Evolutionary conservation across 495 filamentous ascomycete species (phyloP), one percentile per base, ranked within the genome.

Genomic region (Penicillium cosmopolitanum): DNA sequence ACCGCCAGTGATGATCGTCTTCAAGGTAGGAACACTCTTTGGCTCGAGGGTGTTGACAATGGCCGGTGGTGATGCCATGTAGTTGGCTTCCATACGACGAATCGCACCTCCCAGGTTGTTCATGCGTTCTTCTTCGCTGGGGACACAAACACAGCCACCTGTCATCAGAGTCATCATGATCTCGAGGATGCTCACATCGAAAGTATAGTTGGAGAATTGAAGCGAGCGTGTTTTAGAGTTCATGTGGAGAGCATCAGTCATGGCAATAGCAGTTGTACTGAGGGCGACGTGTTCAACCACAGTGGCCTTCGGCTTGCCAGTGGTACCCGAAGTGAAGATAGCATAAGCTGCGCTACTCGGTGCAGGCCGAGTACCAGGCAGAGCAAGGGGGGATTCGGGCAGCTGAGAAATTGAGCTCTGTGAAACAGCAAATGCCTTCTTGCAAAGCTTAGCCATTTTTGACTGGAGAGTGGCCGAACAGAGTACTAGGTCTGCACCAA

Each of bases 191-290:
- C 85, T 84, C 31, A 85, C 81, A 58, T 93, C 89, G 40, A 89
- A 89, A 2, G 85, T 85, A 64, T 85, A 89, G 47, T 85, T 85
- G 2, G 88, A 86, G 54, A 89, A 84, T 58, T 92, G 88, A 61
- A 92, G 77, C 8, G 86, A 80, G 8, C 89, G 80, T 15, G 83
- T 84, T 0, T 70, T 65, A 0, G 77, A 63, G 36, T 79, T 70
- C 44, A 89, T 80, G 10, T 72, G 58, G 15, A 87, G 64, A 1
- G 76, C 73, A 13, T 65, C 60, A 13, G 56, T 63, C 58, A 76
- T 68, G n/a, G 68, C 66, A 12, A 73, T 53, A 36, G 72, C 67
- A 1, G 68, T 67, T 16, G 71, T 70, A 5, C 68, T 72, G 11
- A 80, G 66, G 12, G 66, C 68, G 25, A 66, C 60, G 62, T 84